Conservation (phyloP, 2,329 filamentous ascomycete genomes). For the Paecilomyces variotii region DNA sequence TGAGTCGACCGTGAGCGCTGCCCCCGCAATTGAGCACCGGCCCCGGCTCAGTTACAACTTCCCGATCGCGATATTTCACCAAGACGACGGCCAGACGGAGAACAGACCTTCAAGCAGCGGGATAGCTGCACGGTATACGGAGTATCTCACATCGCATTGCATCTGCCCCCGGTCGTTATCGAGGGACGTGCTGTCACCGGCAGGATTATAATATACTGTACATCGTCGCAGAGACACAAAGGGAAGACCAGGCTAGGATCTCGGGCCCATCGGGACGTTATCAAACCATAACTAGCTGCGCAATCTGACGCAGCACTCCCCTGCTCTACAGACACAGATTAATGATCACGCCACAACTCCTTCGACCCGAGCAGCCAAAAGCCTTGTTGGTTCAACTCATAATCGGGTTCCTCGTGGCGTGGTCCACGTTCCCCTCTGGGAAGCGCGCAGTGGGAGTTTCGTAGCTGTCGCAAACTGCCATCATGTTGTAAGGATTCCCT, state of each 20-base stretch:
- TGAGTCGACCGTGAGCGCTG: neutral
- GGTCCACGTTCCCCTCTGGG: neutral
- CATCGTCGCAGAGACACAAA: neutral
- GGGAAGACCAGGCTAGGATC: neutral
- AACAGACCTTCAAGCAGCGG: neutral
- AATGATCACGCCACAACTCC: neutral
- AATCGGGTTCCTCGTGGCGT: conserved; percentile 12
- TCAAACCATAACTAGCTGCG: neutral
- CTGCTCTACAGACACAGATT: neutral
- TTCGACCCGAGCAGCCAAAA: neutral
- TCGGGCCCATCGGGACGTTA: neutral
- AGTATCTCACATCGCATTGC: neutral
- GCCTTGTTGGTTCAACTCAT: neutral
- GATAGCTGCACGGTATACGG: neutral
- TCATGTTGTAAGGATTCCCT: conserved; percentile 17
- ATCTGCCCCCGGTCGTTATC: neutral
- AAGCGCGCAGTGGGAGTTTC: conserved; percentile 1
- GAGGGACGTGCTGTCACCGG: neutral
- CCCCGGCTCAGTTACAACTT: neutral
- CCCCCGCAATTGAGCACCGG: neutral
- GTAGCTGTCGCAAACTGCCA: conserved; percentile 2
- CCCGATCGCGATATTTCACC: neutral
- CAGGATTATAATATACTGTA: neutral
- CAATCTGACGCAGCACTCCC: neutral
- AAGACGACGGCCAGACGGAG: neutral